Evolutionary conservation across 441 rosid species (phyloP), one percentile per base, ranked within the genome.

Genomic region (Metrosideros polymorpha): DNA sequence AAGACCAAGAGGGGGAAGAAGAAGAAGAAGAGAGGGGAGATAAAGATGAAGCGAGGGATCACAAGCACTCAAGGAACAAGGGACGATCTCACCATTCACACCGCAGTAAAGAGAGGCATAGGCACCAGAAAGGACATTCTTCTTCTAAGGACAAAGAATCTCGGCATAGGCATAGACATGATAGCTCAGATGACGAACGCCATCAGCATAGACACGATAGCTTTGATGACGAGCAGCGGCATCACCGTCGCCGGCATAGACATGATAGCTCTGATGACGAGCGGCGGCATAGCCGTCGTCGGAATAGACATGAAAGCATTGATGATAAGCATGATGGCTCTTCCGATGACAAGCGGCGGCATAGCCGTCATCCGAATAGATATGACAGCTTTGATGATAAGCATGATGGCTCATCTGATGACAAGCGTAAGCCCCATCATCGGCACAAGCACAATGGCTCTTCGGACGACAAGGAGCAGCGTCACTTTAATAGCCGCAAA

Each of bases 121-220:
- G 90, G 90, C 94, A 89, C 86, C 89, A 88, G 77, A 92, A 90
- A 91, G 89, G 90, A 84, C 93, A 89, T 85, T 91, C 95, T 54
- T 90, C 93, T 85, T 92, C 96, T 12, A 93, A 90, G 90, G 94
- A 93, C 84, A 87, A 54, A 76, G 83, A 83, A 55, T 82, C 85
- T 22, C 24, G 77, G 66, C 90, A 91, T 76, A 91, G 92, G 55
- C 84, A 53, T 12, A 83, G 61, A 83, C 49, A 83, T 29, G 61
- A 83, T 24, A 83, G 84, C 49, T 52, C 22, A 0, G 61, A 83
- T 83, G 84, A 83, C 3, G 4, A 83, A 55, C 85, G 82, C 51
- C 92, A 82, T 88, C 85, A 83, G 85, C 94, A 83, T 75, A 89
- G 88, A 88, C 90, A 89, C 39, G 88, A 86, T 87, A 87, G 90